A percentile compares a stretch with the other conserved stretches of the same genome.
Conservation (phyloP, 2,329 filamentous ascomycete genomes). For the Neonectria coccinea region DNA sequence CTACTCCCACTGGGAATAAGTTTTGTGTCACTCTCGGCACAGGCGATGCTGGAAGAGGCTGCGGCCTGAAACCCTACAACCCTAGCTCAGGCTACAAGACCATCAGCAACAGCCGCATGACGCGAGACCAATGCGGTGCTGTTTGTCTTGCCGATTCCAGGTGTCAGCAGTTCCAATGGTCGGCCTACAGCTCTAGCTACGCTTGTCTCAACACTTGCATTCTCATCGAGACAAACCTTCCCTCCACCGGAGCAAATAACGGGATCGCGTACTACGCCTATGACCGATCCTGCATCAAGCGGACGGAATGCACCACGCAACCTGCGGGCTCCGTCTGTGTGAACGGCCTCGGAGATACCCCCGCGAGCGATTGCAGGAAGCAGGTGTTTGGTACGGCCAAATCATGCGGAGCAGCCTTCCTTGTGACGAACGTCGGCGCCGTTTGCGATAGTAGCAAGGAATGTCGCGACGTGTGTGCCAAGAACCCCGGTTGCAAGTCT, state of each 20-base stretch:
- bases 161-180: conserved; percentile 40
- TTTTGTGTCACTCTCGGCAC: conserved; percentile 32
- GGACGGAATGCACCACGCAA: conserved; percentile 23
- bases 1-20: conserved; percentile 22
- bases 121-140: conserved; percentile 34
- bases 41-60: conserved; percentile 30
- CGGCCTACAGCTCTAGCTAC: conserved; percentile 16
- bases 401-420: conserved; percentile 35
- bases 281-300: conserved; percentile 35
- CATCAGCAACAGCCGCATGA: conserved; percentile 29
- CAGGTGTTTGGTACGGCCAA: conserved; percentile 31
- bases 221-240: conserved; percentile 27
- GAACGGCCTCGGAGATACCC: conserved; percentile 36
- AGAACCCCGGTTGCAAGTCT: conserved; percentile 39
- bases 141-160: conserved; percentile 33
- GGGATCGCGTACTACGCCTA: conserved; percentile 35
- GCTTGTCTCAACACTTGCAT: conserved; percentile 33
- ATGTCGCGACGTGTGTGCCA: conserved; percentile 39
- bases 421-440: conserved; percentile 21
- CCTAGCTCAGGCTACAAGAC: conserved; percentile 34
- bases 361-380: conserved; percentile 27
- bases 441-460: conserved; percentile 29
- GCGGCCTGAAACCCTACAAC: conserved; percentile 35
- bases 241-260: conserved; percentile 15
- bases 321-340: conserved; percentile 31